These are phyloP conservation scores for Acmispon strigosus DNA, from an alignment of 306 rosid species.

Conservation along the genomic window DNA sequence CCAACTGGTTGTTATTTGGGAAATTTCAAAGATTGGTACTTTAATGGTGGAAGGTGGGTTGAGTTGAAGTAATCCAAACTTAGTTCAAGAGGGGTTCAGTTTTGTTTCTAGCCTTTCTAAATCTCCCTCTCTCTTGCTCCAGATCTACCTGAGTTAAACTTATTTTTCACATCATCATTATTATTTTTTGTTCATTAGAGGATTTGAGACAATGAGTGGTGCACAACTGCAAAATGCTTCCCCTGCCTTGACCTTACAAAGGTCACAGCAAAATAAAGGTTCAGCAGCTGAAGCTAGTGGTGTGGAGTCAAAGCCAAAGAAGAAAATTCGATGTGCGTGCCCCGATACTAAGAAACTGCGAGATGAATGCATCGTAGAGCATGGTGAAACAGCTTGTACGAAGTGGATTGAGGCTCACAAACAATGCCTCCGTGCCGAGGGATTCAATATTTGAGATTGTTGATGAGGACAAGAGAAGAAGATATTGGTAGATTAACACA, in stretches of 20 bases:
- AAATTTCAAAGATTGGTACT: background rate
- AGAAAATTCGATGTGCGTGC: conserved; percentile 87
- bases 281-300: background rate
- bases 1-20: no score
- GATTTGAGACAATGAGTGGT: conserved; percentile 38
- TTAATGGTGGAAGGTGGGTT: background rate
- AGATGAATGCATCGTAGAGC: conserved; percentile 86
- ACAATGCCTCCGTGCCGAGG: conserved; percentile 77
- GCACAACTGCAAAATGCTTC: conserved; percentile 34
- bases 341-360: conserved; percentile 67
- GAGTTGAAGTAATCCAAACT: background rate
- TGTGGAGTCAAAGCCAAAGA: conserved; percentile 59
- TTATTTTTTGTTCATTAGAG: background rate
- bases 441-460: conserved; percentile 57
- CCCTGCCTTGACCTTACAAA: conserved; percentile 24
- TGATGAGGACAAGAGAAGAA: background rate
- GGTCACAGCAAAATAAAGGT: conserved; percentile 23
- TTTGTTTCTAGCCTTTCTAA: no score
- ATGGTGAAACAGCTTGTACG: conserved; percentile 75
- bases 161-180: background rate
- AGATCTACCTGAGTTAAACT: background rate
- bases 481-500: background rate
- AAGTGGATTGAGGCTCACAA: conserved; percentile 93
- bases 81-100: background rate
- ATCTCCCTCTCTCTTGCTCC: background rate